Evolutionary conservation across 2,329 filamentous ascomycete genomes (phyloP).

Genomic region (Pyrenophora teres): DNA sequence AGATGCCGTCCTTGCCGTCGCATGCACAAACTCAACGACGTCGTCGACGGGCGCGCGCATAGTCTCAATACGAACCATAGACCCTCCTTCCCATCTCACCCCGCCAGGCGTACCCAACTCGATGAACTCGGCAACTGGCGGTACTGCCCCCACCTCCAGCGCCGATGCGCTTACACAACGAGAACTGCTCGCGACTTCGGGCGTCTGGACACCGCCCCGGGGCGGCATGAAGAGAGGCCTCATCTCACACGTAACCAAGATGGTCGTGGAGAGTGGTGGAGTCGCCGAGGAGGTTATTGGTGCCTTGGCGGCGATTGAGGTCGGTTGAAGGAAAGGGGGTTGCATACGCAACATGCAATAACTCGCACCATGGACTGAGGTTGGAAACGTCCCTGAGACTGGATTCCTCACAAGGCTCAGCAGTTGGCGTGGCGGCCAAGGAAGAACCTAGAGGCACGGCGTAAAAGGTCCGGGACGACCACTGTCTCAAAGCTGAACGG

Average conservation of each 20-base stretch:
- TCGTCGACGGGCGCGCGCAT: slow-evolving; percentile 40
- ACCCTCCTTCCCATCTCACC: slow-evolving; percentile 56
- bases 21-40: slow-evolving; percentile 58
- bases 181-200: slow-evolving; percentile 62
- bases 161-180: slow-evolving; percentile 52
- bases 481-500: slow-evolving; percentile 4
- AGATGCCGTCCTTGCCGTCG: slow-evolving; percentile 85
- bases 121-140: slow-evolving; percentile 53
- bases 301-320: slow-evolving; percentile 75
- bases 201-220: slow-evolving; percentile 84
- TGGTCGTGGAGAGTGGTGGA: slow-evolving; percentile 75
- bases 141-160: slow-evolving; percentile 43
- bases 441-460: neutral
- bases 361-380: slow-evolving; percentile 1
- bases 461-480: slow-evolving; percentile 1
- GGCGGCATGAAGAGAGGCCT: slow-evolving; percentile 80
- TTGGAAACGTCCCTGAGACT: slow-evolving; percentile 1
- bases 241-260: slow-evolving; percentile 74
- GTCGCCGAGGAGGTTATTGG: slow-evolving; percentile 86
- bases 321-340: slow-evolving; percentile 31
- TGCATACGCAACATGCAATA: slow-evolving; percentile 1
- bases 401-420: neutral
- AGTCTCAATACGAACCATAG: slow-evolving; percentile 55
- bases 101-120: slow-evolving; percentile 54
- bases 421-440: neutral